A percentile compares a stretch with the other conserved stretches of the same genome.
phyloP scores from a whole-genome alignment of 352 stramenopile species.

The Plasmopara viticola region DNA sequence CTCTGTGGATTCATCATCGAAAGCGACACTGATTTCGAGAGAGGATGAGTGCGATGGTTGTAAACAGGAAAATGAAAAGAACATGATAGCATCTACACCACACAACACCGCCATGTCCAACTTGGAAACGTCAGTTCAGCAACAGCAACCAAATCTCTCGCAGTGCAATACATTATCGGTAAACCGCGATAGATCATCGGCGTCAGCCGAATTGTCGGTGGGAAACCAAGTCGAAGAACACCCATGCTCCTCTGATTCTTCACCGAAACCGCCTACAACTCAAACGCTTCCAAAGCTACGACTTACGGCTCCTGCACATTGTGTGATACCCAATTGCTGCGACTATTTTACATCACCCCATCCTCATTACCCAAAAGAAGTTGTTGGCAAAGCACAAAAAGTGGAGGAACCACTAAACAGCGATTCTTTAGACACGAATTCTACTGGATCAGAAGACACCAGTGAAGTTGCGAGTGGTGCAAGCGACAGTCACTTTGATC shows the following conservation, averaged over 20 bases:
- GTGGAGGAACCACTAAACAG: constrained; percentile 5
- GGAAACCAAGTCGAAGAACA: constrained; percentile 11
- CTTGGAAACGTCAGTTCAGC: constrained; percentile 3
- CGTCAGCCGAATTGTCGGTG: no score
- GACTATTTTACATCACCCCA: constrained; percentile 30
- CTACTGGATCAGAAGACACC: constrained; percentile 3
- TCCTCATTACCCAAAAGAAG: constrained; percentile 28
- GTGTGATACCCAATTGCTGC: constrained; percentile 29
- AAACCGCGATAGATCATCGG: no score
- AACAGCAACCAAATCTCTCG: constrained; percentile 1
- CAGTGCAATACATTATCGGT: no score
- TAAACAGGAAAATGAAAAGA: constrained; percentile 5
- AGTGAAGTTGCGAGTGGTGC: constrained; percentile 1
- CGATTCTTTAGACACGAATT: constrained; percentile 2
- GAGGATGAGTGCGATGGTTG: constrained; percentile 1
- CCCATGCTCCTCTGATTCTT: constrained; percentile 4
- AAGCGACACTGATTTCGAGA: constrained; percentile 9
- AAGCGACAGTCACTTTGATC: constrained; percentile 2
- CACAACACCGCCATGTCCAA: constrained; percentile 1
- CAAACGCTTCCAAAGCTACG: constrained; percentile 19
- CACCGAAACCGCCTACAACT: constrained; percentile 8
- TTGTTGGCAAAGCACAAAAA: constrained; percentile 14
- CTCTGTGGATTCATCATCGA: constrained; percentile 15
- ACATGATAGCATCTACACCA: background rate
- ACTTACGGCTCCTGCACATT: constrained; percentile 11